Conservation (phyloP, 306 rosid genomes). For the Dryas octopetala region DNA sequence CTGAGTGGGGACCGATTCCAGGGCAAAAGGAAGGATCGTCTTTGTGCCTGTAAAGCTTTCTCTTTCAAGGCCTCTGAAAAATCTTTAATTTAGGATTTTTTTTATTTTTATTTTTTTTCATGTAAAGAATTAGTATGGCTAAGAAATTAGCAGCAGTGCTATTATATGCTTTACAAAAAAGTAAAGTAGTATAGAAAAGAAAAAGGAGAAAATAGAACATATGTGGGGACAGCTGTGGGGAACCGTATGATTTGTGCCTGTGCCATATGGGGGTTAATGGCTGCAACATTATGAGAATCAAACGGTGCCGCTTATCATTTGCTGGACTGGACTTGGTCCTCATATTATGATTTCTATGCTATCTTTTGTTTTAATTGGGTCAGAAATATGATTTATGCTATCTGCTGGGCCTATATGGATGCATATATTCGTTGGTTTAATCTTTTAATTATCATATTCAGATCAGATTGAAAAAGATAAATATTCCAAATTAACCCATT, state of each 20-base stretch:
- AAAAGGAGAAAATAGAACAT: too few species aligned
- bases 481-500: background rate
- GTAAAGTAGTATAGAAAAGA: too few species aligned
- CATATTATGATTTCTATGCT: background rate
- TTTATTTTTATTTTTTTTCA: background rate
- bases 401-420: background rate
- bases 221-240: too few species aligned
- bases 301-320: too few species aligned
- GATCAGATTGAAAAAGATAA: background rate
- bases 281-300: too few species aligned
- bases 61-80: background rate
- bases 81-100: too few species aligned
- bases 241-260: too few species aligned
- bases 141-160: too few species aligned
- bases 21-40: background rate
- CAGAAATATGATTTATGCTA: background rate
- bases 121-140: too few species aligned
- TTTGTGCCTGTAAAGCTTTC: background rate
- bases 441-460: background rate
- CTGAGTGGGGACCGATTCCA: slow-evolving; percentile 18
- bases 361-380: background rate
- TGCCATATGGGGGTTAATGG: too few species aligned
- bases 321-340: slow-evolving; percentile 9
- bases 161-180: too few species aligned
- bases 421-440: background rate